Percentiles rank a stretch among this genome's conserved stretches.
phyloP scores from a whole-genome alignment of 164 flowering plant species.

The Aristolochia californica region DNA sequence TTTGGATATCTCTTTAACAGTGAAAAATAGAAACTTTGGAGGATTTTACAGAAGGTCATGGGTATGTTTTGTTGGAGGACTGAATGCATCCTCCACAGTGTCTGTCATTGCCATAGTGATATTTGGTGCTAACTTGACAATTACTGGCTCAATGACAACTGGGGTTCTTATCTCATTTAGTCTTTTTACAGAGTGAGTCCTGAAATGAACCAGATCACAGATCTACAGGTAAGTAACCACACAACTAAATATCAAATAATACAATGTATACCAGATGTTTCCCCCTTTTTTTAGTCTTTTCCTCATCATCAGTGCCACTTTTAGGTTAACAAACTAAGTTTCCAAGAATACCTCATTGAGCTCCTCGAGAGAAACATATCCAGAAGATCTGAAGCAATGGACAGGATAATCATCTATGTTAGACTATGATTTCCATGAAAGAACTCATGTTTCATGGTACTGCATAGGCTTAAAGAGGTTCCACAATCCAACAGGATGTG shows the following conservation, averaged over 20 bases:
- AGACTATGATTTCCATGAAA: slow-evolving; percentile 12
- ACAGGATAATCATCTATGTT: too few relatives aligned
- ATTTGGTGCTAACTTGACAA: slow-evolving; percentile 87
- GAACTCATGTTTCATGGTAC: slow-evolving; percentile 17
- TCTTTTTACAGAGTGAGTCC: slow-evolving; percentile 32
- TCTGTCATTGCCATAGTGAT: slow-evolving; percentile 78
- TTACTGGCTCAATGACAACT: slow-evolving; percentile 63
- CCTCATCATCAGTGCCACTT: too few relatives aligned
- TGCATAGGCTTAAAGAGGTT: slow-evolving; percentile 40
- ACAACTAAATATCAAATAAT: too few relatives aligned
- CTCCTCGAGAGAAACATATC: too few relatives aligned
- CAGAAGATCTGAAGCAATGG: too few relatives aligned
- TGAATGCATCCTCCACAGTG: slow-evolving; percentile 89
- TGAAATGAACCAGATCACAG: too few relatives aligned
- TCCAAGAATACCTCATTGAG: too few relatives aligned
- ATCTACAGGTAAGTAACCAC: too few relatives aligned
- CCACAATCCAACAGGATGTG: slow-evolving; percentile 39
- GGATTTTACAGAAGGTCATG: slow-evolving; percentile 53
- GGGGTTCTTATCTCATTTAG: slow-evolving; percentile 65
- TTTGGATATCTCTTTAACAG: background rate
- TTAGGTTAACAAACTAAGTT: too few relatives aligned
- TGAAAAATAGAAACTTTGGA: slow-evolving; percentile 1
- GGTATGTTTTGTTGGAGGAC: slow-evolving; percentile 83
- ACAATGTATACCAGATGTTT: too few relatives aligned
- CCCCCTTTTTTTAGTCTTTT: too few relatives aligned